A percentile compares a stretch with the other conserved stretches of the same genome.
Evolutionary conservation across 257 asterid species (phyloP).

Genomic region (Hygrophila difformis): DNA sequence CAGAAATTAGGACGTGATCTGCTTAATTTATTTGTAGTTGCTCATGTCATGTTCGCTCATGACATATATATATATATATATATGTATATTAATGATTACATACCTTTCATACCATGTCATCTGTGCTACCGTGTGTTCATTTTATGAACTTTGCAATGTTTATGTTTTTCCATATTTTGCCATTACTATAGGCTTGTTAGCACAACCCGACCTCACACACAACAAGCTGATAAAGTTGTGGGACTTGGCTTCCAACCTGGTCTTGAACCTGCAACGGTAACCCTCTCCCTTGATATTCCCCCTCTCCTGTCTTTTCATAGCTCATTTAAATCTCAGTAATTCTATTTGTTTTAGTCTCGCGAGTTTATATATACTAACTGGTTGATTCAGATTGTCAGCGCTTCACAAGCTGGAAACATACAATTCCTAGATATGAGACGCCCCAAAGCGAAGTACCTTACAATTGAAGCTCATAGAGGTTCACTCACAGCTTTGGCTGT

Average conservation of each 20-base stretch:
- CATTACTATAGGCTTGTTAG: constrained; percentile 63
- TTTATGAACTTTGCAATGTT: too few species aligned
- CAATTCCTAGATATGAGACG: constrained; percentile 79
- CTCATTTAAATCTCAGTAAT: background rate
- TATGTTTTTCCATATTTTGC: background rate
- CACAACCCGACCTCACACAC: constrained; percentile 63
- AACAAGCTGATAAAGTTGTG: constrained; percentile 64
- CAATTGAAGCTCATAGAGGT: constrained; percentile 91
- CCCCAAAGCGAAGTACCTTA: constrained; percentile 49
- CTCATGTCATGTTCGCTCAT: too few species aligned
- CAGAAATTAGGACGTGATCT: too few species aligned
- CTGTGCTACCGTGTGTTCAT: too few species aligned
- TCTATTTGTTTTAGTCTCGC: too few species aligned
- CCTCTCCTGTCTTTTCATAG: background rate
- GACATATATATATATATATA: too few species aligned
- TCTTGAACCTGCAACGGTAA: constrained; percentile 83
- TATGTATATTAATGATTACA: too few species aligned
- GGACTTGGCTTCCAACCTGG: constrained; percentile 96
- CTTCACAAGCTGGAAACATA: constrained; percentile 91
- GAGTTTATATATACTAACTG: too few species aligned
- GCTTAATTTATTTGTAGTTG: too few species aligned
- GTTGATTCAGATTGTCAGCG: constrained; percentile 88
- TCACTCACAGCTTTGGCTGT: constrained; percentile 95
- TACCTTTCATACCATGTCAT: too few species aligned
- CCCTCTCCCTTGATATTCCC: background rate